Percentiles rank a stretch among this genome's conserved stretches.
Conservation (phyloP, 441 rosid species). For the Omphalea diandra region DNA sequence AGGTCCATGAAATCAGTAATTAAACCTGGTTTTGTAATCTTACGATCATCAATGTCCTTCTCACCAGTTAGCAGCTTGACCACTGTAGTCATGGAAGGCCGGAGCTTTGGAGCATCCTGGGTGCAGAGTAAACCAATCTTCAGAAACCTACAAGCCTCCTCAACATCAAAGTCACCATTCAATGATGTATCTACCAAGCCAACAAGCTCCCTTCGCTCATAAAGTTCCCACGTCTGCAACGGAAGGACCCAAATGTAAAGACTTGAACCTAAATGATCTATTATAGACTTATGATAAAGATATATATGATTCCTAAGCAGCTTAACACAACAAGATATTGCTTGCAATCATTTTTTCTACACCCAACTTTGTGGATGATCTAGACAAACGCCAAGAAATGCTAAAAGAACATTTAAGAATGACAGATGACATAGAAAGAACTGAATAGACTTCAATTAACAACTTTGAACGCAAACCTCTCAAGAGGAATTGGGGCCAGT, state of each 20-base stretch:
- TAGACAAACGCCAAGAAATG: not conserved
- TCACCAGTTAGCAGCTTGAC: constrained; percentile 66
- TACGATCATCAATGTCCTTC: constrained; percentile 36
- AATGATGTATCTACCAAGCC: constrained; percentile 59
- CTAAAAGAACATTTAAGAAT: not conserved
- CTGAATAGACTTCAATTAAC: not conserved
- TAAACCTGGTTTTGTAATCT: constrained; percentile 72
- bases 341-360: not conserved
- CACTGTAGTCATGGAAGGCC: constrained; percentile 84
- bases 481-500: not conserved
- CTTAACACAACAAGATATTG: not conserved
- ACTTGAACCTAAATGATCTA: not conserved
- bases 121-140: constrained; percentile 92
- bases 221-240: constrained; percentile 81
- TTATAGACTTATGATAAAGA: too few species aligned
- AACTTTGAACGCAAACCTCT: not conserved
- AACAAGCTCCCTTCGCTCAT: constrained; percentile 66
- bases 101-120: constrained; percentile 77
- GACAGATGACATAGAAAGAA: not conserved
- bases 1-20: constrained; percentile 92
- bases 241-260: constrained; percentile 6
- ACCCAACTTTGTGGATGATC: not conserved
- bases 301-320: not conserved
- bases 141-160: constrained; percentile 75
- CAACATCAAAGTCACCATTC: constrained; percentile 70